phyloP scores from a whole-genome alignment of 2,329 filamentous ascomycete species.

The Beauveria sp. region DNA sequence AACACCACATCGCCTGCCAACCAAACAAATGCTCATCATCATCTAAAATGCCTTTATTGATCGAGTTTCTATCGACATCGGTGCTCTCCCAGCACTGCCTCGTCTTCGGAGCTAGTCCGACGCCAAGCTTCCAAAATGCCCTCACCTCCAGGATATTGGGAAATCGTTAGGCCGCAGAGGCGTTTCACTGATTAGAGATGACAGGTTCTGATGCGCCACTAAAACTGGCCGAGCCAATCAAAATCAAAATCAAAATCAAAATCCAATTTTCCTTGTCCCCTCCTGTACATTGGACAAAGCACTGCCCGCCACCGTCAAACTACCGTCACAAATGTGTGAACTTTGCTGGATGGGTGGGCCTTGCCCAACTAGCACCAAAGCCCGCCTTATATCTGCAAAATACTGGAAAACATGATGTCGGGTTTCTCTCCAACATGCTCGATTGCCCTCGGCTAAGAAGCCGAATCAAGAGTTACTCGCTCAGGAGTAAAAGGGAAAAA shows the following conservation, averaged over 20 bases:
- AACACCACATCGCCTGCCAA: not conserved
- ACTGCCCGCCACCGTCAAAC: not conserved
- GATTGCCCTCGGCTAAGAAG: not conserved
- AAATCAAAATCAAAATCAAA: slow-evolving; percentile 5
- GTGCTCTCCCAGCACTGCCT: not conserved
- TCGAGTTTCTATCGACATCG: not conserved
- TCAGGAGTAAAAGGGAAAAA: not conserved
- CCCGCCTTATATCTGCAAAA: slow-evolving; percentile 7
- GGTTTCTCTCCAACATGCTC: not conserved
- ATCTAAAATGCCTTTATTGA: not conserved
- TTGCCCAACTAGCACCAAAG: not conserved
- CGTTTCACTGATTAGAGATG: not conserved
- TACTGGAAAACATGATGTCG: not conserved
- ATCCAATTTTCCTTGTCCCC: not conserved
- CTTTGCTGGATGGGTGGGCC: not conserved
- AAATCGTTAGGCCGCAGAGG: not conserved
- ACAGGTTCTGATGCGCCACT: not conserved
- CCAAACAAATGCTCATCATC: not conserved
- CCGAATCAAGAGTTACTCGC: not conserved
- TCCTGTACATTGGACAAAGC: not conserved
- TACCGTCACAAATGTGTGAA: not conserved
- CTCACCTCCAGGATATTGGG: not conserved
- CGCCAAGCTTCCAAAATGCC: not conserved
- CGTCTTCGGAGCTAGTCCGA: not conserved
- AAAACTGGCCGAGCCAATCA: not conserved